Evolutionary conservation across 225 moss, liverwort and hornwort species (phyloP).

Genomic region (Antitrichia curtipendula): DNA sequence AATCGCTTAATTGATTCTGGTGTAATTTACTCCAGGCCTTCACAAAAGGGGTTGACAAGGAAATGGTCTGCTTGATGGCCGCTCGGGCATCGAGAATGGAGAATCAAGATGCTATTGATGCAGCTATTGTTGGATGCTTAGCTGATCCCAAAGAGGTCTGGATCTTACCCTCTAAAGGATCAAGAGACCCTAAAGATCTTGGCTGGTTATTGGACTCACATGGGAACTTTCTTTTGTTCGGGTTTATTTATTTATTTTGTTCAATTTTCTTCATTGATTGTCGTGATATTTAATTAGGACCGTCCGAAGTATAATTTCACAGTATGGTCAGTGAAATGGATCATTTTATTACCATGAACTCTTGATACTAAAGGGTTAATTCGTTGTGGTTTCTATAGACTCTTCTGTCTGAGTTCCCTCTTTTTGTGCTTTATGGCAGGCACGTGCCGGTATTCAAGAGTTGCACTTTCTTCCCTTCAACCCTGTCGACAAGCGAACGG

Average conservation of each 20-base stretch:
- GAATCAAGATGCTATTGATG: conserved; percentile 52
- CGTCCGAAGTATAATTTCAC: too few relatives aligned
- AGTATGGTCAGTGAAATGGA: not conserved
- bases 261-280: not conserved
- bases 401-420: not conserved
- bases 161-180: not conserved
- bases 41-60: conserved; percentile 25
- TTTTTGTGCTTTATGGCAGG: not conserved
- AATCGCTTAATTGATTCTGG: not conserved
- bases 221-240: not conserved
- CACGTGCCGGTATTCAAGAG: conserved; percentile 23
- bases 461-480: conserved; percentile 44
- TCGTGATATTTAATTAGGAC: not conserved
- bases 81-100: conserved; percentile 43
- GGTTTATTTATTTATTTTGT: not conserved
- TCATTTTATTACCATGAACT: not conserved
- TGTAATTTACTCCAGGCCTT: conserved; percentile 3
- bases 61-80: conserved; percentile 37
- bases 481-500: conserved; percentile 56
- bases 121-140: conserved; percentile 29
- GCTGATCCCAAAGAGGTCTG: conserved; percentile 35
- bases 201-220: not conserved
- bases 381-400: not conserved
- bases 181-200: not conserved
- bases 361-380: too few relatives aligned